Base-by-base conservation (phyloP, 2,329 filamentous ascomycete genomes). In the Beauveria sp. region DNA sequence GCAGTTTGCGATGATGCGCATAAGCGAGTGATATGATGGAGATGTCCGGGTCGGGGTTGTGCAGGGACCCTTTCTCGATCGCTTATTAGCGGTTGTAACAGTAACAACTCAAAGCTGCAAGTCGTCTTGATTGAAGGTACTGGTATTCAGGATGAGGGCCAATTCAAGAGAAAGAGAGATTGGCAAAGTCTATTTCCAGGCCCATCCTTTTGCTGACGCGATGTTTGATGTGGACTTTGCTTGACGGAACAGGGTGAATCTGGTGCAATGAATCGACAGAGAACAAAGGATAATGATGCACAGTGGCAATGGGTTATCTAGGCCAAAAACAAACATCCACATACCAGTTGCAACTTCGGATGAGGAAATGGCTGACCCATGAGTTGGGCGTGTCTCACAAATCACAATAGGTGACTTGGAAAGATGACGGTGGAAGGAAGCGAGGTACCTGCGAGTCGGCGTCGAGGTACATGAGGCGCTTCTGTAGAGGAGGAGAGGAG, bases 391-490 rank as follows among this genome's bases (percentile, higher is more conserved):
- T 60, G 48, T 60, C 56, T 43, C 34, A 52, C 45, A 20, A 12
- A 31, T 38, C 34, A 22, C 22, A 43, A 34, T 26, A 10, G 40
- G n/a, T 6, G 12, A 22, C 22, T 31, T 46, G 43, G 16, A 58
- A 26, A 18, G 20, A 28, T 50, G 56, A 59, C 34, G 48, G 14
- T 51, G 57, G 48, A 14, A 51, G n/a, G 48, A 60, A 10, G 34
- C 57, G n/a, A 52, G 48, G 48, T 60, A 60, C 57, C 24, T 60
- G 48, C 45, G 7, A 45, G 57, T 20, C 24, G 34, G 26, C 57
- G 7, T 60, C 49, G 49, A 52, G 57, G 57, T 60, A 60, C 57
- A 12, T 60, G 48, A 31, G 26, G 42, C 42, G n/a, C 49, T 51
- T n/a, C 22, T 16, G 20, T 50, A 34, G 24, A 9, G 45, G 31